Conservation (phyloP, 2,329 filamentous ascomycete genomes). For the Metarhizium robertsii region DNA sequence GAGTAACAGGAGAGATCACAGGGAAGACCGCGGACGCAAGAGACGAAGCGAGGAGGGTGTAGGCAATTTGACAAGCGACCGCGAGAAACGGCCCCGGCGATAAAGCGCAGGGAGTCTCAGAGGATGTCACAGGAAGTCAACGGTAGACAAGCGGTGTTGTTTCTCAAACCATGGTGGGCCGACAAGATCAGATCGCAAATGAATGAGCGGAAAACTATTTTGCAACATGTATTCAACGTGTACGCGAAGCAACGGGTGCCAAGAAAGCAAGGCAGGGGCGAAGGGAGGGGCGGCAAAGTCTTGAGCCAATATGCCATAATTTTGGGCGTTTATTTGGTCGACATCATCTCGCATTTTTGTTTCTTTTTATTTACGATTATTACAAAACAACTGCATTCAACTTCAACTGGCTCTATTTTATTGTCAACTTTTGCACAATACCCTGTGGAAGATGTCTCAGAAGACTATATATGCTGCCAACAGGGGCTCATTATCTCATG, state of each 20-base stretch:
- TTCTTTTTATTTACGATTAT: background rate
- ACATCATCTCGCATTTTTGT: background rate
- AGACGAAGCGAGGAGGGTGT: conserved; percentile 38
- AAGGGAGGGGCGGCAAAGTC: background rate
- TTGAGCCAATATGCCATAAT: background rate
- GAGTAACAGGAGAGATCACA: conserved; percentile 22
- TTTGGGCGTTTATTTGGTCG: background rate
- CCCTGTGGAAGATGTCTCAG: background rate
- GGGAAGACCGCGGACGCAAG: conserved; percentile 28
- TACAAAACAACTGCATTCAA: background rate
- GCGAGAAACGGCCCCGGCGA: conserved; percentile 46
- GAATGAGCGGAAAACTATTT: background rate
- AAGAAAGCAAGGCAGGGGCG: background rate
- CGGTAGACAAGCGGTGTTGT: background rate
- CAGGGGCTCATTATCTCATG: background rate
- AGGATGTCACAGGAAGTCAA: background rate
- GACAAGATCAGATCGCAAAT: background rate
- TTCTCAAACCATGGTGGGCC: background rate
- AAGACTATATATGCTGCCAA: background rate
- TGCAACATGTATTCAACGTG: background rate
- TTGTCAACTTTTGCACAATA: background rate
- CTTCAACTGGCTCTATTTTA: background rate
- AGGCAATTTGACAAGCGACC: conserved; percentile 29
- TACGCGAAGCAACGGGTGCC: background rate
- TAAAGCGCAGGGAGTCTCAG: conserved; percentile 18